Percentiles rank a stretch among this genome's conserved stretches.
These are phyloP conservation scores for Batkoa obscura DNA, from an alignment of 371 early-diverging fungal genomes.

Conservation along the genomic window DNA sequence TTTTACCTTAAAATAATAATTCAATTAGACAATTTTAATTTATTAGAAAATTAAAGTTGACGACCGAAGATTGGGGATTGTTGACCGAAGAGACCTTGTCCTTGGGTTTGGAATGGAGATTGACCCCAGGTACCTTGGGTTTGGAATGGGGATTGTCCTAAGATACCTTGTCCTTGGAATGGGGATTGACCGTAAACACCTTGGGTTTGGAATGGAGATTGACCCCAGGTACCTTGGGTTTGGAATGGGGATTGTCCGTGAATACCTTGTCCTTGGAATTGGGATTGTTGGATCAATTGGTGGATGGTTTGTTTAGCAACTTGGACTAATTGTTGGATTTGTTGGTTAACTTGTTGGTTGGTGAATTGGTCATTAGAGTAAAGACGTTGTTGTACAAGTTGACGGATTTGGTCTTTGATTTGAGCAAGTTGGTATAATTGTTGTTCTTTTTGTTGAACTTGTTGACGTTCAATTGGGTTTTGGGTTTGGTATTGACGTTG, in stretches of 20 bases:
- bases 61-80: too few relatives aligned
- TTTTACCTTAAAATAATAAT: too few relatives aligned
- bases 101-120: neutral
- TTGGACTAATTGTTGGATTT: neutral
- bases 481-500: neutral
- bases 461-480: neutral
- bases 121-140: too few relatives aligned
- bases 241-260: neutral
- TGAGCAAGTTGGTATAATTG: neutral
- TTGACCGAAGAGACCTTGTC: too few relatives aligned
- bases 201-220: neutral
- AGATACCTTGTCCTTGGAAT: too few relatives aligned
- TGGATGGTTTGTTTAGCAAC: neutral
- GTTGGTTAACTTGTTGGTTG: neutral
- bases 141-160: too few relatives aligned
- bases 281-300: neutral
- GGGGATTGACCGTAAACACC: neutral
- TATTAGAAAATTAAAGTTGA: too few relatives aligned
- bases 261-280: neutral
- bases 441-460: neutral
- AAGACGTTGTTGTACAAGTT: neutral
- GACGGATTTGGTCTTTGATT: slow-evolving; percentile 2
- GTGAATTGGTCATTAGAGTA: neutral
- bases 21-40: too few relatives aligned
- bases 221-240: neutral